Percentiles rank a stretch among this genome's conserved stretches.
phyloP scores from a whole-genome alignment of 495 filamentous ascomycete genomes.

The Glonium stellatum region DNA sequence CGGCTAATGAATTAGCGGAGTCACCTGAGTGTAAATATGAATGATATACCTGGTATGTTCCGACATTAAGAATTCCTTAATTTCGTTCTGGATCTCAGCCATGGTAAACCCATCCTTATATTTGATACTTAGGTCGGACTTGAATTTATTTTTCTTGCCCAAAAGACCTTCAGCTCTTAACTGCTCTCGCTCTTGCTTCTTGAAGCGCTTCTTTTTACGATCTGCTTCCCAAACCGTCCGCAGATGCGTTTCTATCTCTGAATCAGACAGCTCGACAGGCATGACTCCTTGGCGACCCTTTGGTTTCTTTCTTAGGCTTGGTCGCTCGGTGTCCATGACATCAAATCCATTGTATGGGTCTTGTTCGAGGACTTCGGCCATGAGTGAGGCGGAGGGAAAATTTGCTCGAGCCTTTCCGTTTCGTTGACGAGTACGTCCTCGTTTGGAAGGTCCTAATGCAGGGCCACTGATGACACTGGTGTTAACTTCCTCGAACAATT shows the following conservation, averaged over 20 bases:
- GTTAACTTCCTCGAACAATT: not conserved
- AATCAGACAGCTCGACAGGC: conserved; percentile 60
- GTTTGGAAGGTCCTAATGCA: not conserved
- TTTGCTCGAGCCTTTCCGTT: not conserved
- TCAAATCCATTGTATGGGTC: conserved; percentile 70
- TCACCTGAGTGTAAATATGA: not conserved
- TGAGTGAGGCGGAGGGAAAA: conserved; percentile 53
- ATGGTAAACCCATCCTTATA: conserved; percentile 66
- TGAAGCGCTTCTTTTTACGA: conserved; percentile 69
- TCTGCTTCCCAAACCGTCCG: conserved; percentile 64
- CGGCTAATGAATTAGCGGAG: conserved; percentile 45
- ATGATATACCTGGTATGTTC: conserved; percentile 53
- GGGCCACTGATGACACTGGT: not conserved
- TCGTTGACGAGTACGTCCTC: not conserved
- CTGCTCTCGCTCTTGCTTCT: conserved; percentile 71
- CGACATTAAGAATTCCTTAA: conserved; percentile 62
- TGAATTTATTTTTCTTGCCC: conserved; percentile 52
- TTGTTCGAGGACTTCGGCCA: conserved; percentile 57
- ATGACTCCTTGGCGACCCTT: conserved; percentile 47
- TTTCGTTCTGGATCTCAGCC: conserved; percentile 63
- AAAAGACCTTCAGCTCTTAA: conserved; percentile 73
- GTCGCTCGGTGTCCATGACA: conserved; percentile 73
- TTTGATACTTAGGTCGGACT: conserved; percentile 61
- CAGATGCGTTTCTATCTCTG: conserved; percentile 61
- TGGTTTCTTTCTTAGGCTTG: conserved; percentile 47